A percentile compares a stretch with the other conserved stretches of the same genome.
These are phyloP conservation scores for Gossypium lobatum DNA, from an alignment of 441 rosid species.

Conservation along the genomic window DNA sequence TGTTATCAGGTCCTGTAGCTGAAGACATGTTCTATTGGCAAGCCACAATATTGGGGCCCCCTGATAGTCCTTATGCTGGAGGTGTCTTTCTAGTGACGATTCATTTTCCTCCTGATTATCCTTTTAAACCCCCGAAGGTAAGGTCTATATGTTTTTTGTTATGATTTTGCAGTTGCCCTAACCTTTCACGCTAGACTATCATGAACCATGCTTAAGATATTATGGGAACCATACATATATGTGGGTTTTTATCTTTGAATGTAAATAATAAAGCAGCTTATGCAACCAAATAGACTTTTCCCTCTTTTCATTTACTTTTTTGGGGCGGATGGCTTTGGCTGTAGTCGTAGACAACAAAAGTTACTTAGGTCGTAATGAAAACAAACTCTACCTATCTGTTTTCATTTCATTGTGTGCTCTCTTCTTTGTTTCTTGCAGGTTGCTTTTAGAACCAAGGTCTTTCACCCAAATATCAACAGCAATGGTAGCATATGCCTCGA, in stretches of 20 bases:
- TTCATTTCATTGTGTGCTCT: not conserved
- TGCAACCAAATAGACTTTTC: not conserved
- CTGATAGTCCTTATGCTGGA: conserved; percentile 31
- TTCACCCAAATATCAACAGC: conserved; percentile 28
- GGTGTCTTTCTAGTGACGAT: conserved; percentile 31
- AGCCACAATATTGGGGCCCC: conserved; percentile 21
- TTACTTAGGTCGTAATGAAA: not conserved
- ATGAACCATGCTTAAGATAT: not conserved
- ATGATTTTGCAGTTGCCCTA: not conserved
- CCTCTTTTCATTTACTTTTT: not conserved
- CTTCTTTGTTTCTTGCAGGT: conserved; percentile 17
- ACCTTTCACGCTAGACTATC: not conserved
- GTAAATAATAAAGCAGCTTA: not conserved
- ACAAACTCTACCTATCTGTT: not conserved
- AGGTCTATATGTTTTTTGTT: not conserved
- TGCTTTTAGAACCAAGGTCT: conserved; percentile 28
- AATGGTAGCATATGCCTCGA: conserved; percentile 28
- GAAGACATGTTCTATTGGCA: conserved; percentile 28
- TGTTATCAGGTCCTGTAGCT: conserved; percentile 23
- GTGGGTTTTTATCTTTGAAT: not conserved
- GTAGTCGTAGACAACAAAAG: not conserved
- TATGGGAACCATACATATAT: not conserved
- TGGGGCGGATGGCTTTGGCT: not conserved
- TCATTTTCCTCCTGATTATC: conserved; percentile 10
- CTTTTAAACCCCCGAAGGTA: conserved; percentile 32